phyloP scores from a whole-genome alignment of 345 rosid species.

The Brassica juncea region DNA sequence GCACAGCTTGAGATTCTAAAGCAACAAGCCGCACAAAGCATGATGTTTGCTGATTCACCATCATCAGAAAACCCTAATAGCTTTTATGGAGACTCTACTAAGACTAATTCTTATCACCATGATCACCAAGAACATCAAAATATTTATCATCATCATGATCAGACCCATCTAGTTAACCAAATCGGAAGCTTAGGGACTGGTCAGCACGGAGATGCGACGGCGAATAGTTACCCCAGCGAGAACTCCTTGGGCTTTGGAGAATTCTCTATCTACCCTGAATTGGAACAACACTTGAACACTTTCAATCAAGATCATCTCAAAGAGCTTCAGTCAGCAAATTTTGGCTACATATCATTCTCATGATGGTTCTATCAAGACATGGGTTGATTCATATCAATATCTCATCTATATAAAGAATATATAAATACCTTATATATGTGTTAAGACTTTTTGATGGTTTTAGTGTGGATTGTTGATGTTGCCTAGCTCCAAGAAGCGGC shows the following conservation, averaged over 20 bases:
- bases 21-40: constrained; percentile 72
- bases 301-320: constrained; percentile 58
- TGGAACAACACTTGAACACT: constrained; percentile 48
- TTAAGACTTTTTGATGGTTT: constrained; percentile 34
- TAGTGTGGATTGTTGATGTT: constrained; percentile 35
- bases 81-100: constrained; percentile 42
- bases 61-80: constrained; percentile 55
- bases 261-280: constrained; percentile 52
- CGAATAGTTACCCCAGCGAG: constrained; percentile 47
- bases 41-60: constrained; percentile 49
- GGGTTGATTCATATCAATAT: constrained; percentile 28
- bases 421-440: constrained; percentile 24
- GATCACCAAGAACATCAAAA: constrained; percentile 43
- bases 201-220: constrained; percentile 29
- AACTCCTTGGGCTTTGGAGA: constrained; percentile 55
- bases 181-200: constrained; percentile 39
- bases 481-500: constrained; percentile 26
- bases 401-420: constrained; percentile 10
- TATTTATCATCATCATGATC: constrained; percentile 28
- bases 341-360: constrained; percentile 56
- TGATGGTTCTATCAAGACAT: constrained; percentile 36
- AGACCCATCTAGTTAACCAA: constrained; percentile 53
- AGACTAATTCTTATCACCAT: constrained; percentile 37
- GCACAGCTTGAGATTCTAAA: constrained; percentile 80
- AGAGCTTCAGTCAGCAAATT: constrained; percentile 65